A percentile compares a stretch with the other conserved stretches of the same genome.
These are phyloP conservation scores for Flaveria trinervia DNA, from an alignment of 129 eudicot species.

Conservation along the genomic window DNA sequence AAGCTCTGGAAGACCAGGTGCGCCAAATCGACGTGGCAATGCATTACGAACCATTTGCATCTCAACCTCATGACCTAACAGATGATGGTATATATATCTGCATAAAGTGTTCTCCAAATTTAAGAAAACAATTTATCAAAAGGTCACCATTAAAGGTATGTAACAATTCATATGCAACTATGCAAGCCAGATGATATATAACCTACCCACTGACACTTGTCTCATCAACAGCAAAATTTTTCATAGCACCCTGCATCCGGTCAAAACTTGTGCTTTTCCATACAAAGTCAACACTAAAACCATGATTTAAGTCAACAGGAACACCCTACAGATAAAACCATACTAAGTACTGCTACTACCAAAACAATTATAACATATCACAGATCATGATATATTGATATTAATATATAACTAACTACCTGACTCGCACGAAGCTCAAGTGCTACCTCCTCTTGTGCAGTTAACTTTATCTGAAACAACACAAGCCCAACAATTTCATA, in stretches of 20 bases:
- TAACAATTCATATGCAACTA: slow-evolving; percentile 5
- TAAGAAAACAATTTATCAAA: not conserved
- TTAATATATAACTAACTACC: slow-evolving; percentile 35
- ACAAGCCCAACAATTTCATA: slow-evolving; percentile 12
- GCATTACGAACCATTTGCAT: slow-evolving; percentile 88
- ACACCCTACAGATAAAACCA: slow-evolving; percentile 57
- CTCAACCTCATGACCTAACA: slow-evolving; percentile 89
- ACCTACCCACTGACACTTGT: slow-evolving; percentile 98
- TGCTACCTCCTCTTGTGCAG: slow-evolving; percentile 98
- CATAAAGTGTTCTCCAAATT: not conserved
- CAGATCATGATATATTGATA: not conserved
- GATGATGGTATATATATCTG: slow-evolving; percentile 82
- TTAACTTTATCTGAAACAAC: slow-evolving; percentile 67
- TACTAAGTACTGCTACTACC: slow-evolving; percentile 15
- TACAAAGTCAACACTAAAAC: slow-evolving; percentile 89
- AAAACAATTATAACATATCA: slow-evolving; percentile 7
- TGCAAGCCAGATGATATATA: slow-evolving; percentile 1
- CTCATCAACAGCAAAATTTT: slow-evolving; percentile 91
- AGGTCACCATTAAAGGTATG: not conserved
- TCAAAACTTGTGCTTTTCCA: slow-evolving; percentile 99
- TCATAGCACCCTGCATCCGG: slow-evolving; percentile 96
- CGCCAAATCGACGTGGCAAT: slow-evolving; percentile 84
- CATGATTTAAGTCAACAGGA: slow-evolving; percentile 82
- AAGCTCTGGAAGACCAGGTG: slow-evolving; percentile 92
- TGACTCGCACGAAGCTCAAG: slow-evolving; percentile 94